A percentile compares a stretch with the other conserved stretches of the same genome.
These are phyloP conservation scores for Yamadazyma sp. DNA, from an alignment of 1,139 yeast species.

Conservation along the genomic window DNA sequence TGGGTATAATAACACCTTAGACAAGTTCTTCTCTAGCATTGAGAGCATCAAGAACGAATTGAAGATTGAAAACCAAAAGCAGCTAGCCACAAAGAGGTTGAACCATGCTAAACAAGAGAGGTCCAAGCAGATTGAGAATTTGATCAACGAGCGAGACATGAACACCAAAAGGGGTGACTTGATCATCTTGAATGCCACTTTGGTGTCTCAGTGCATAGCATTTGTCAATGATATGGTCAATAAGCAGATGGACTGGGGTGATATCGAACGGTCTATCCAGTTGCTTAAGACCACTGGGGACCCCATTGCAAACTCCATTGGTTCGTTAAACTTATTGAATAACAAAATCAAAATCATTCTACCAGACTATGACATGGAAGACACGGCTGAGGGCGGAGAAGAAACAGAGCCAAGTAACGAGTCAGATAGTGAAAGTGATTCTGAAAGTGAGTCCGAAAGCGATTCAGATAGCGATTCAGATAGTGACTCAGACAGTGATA, in stretches of 20 bases:
- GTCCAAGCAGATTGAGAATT: constrained; percentile 64
- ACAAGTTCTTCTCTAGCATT: constrained; percentile 77
- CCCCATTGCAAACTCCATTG: constrained; percentile 59
- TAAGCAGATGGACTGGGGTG: constrained; percentile 94
- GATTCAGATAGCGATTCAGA: constrained; percentile 31
- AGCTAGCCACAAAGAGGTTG: constrained; percentile 69
- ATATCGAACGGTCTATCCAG: constrained; percentile 73
- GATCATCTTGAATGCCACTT: constrained; percentile 65
- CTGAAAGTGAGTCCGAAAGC: constrained; percentile 26
- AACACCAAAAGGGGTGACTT: constrained; percentile 73
- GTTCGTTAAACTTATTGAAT: constrained; percentile 62
- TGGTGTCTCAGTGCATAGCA: constrained; percentile 69
- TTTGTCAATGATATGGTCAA: constrained; percentile 68
- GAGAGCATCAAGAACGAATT: constrained; percentile 69
- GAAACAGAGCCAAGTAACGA: constrained; percentile 13
- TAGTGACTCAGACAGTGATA: constrained; percentile 26
- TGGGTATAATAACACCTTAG: constrained; percentile 82
- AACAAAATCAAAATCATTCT: constrained; percentile 65
- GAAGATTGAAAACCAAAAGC: constrained; percentile 69
- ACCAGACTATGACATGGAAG: constrained; percentile 39
- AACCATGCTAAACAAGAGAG: constrained; percentile 77
- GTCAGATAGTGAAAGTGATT: constrained; percentile 22
- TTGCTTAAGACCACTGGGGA: constrained; percentile 71
- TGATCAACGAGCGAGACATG: constrained; percentile 61
- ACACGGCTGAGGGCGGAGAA: constrained; percentile 26